These are phyloP conservation scores for Sugiyamaella neomexicana DNA, from an alignment of 1,139 yeast genomes.

Conservation along the genomic window DNA sequence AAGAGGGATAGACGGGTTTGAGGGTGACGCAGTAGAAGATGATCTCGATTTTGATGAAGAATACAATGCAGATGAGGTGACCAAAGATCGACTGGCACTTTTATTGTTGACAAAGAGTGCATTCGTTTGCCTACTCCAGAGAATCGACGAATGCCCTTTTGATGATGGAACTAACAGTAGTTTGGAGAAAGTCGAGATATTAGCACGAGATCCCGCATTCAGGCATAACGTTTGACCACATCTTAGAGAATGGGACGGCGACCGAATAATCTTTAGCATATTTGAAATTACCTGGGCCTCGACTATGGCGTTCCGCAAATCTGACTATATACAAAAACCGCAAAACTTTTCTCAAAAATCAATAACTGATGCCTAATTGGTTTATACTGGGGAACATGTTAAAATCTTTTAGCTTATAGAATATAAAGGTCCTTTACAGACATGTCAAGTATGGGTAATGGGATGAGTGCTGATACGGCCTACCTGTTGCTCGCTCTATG, in stretches of 20 bases:
- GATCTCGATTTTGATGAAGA: neutral
- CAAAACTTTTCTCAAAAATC: neutral
- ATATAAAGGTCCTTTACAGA: neutral
- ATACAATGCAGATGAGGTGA: neutral
- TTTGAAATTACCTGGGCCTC: no score
- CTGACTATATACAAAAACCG: no score
- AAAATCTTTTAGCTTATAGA: neutral
- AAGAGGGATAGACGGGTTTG: slow-evolving; percentile 18
- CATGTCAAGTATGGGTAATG: neutral
- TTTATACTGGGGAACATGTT: neutral
- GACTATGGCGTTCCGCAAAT: no score
- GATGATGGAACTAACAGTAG: no score
- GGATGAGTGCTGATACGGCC: neutral
- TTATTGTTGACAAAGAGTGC: neutral
- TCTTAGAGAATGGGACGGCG: neutral
- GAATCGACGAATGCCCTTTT: no score
- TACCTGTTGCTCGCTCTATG: no score
- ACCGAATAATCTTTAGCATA: no score
- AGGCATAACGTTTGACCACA: neutral
- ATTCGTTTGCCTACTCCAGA: no score
- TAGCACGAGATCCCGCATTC: no score
- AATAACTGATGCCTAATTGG: neutral
- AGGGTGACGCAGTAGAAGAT: neutral
- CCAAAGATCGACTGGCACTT: neutral
- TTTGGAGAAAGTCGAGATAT: no score